These are phyloP conservation scores for Alternaria brassicicola DNA, from an alignment of 2,329 filamentous ascomycete species.

Conservation along the genomic window DNA sequence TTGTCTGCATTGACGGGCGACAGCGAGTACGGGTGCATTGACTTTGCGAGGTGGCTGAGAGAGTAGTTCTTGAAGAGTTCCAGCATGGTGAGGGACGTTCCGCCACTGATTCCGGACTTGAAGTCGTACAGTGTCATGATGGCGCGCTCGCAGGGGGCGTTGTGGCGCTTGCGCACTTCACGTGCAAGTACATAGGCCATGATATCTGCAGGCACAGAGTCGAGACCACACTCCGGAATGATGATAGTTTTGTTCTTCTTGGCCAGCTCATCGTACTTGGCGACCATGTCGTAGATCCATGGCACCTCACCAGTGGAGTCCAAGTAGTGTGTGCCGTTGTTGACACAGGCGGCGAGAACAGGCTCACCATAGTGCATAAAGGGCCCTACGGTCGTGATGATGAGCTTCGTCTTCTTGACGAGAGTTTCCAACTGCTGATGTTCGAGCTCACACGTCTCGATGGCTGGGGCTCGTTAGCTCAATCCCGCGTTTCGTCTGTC, in stretches of 20 bases:
- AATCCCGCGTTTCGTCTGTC: not conserved
- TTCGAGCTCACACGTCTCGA: conserved; percentile 52
- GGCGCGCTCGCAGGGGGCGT: conserved; percentile 58
- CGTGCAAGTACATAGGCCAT: conserved; percentile 60
- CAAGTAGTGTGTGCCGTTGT: conserved; percentile 70
- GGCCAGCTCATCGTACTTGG: conserved; percentile 65
- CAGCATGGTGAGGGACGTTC: conserved; percentile 69
- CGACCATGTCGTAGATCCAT: conserved; percentile 67
- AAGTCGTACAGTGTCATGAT: conserved; percentile 60
- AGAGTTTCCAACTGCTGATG: conserved; percentile 58
- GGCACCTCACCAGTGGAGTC: conserved; percentile 70
- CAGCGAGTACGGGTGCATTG: conserved; percentile 59
- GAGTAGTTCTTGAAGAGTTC: conserved; percentile 58
- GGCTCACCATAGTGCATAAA: conserved; percentile 69
- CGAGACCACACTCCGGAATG: conserved; percentile 65
- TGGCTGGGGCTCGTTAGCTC: conserved; percentile 37
- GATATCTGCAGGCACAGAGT: conserved; percentile 66
- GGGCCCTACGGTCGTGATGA: conserved; percentile 68
- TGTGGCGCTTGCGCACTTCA: conserved; percentile 59
- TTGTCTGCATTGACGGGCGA: conserved; percentile 52
- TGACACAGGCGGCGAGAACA: conserved; percentile 68
- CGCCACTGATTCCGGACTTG: conserved; percentile 59
- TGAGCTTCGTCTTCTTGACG: conserved; percentile 61
- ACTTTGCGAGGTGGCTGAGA: conserved; percentile 55
- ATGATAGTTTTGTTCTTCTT: conserved; percentile 66